Conservation (phyloP, 331 rosid species). For the Quercus tomentella region DNA sequence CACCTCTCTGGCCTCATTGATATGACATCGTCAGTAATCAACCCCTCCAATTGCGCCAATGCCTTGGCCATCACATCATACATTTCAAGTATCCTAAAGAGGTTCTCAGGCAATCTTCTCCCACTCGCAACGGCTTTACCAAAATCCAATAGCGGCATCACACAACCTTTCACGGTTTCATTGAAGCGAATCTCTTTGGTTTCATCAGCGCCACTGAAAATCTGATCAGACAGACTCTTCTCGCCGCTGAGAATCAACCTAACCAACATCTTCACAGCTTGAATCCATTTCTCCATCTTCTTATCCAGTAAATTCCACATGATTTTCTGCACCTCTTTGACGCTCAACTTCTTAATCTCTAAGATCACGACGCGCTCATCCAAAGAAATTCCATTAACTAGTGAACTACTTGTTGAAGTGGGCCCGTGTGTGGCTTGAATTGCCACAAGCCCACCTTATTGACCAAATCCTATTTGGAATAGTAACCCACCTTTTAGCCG, state of each 20-base stretch:
- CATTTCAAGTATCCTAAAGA: constrained; percentile 89
- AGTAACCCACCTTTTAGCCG: too few species aligned
- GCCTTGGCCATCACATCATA: constrained; percentile 66
- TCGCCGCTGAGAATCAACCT: constrained; percentile 60
- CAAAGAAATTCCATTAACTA: constrained; percentile 56
- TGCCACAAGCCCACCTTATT: too few species aligned
- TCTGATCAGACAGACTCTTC: constrained; percentile 66
- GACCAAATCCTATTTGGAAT: too few species aligned
- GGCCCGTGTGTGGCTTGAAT: too few species aligned
- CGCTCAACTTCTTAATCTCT: constrained; percentile 36
- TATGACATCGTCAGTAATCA: constrained; percentile 54
- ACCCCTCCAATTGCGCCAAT: constrained; percentile 50
- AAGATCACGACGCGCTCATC: constrained; percentile 49
- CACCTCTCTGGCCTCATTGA: constrained; percentile 63
- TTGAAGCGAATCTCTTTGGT: constrained; percentile 61
- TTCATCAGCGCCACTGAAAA: constrained; percentile 53
- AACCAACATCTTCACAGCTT: constrained; percentile 76
- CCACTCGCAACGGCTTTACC: constrained; percentile 82
- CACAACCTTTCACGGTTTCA: constrained; percentile 78
- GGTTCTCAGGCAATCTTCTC: constrained; percentile 72
- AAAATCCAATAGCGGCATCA: constrained; percentile 76
- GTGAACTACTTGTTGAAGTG: too few species aligned
- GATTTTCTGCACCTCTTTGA: constrained; percentile 83
- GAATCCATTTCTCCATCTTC: constrained; percentile 96
- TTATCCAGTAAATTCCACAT: constrained; percentile 79